Evolutionary conservation across 1,284 basidiomycete genomes (phyloP), one percentile per base, ranked within the genome.

Genomic region (Ceratobasidium sp.): DNA sequence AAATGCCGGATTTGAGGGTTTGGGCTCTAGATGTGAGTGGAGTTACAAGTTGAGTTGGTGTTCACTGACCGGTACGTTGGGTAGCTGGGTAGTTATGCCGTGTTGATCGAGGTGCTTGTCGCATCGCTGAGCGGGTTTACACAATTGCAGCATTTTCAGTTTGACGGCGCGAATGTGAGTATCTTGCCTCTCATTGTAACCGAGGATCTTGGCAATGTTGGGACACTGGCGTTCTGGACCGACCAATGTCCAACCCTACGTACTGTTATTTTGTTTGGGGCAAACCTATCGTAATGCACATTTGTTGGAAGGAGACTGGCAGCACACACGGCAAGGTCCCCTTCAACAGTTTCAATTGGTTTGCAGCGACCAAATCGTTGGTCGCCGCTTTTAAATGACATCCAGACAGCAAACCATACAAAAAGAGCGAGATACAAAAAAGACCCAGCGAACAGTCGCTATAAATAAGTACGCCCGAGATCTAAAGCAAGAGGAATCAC

Each of bases 151-250:
- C 3, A 31, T 27, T 72, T 72, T n/a, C 34, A 41, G 11, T 72
- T 72, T 29, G 53, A 62, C 3, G 69, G 58, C 2, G 48, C 29
- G 31, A 11, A 22, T 24, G 58, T 19, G 34, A 49, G 37, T n/a
- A 49, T 62, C 3, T 27, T 43, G 4, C 34, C 69, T 1, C n/a
- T 49, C 13, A 49, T 51, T 43, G 24, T 61, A 6, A n/a, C 27
- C 8, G 69, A 61, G 19, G 69, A 59, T 13, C 56, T 72, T 27
- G 69, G 69, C 31, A 34, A 39, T 1, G 69, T 61, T 22, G 69
- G 69, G 22, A 72, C 58, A 19, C 16, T 72, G 69, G 29, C 46
- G 3, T 72, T 61, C 39, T 72, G 69, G 69, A 48, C 27, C 24
- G 39, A 19, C 19, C 69, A 62, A 31, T 22, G 43, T 48, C 27